Percentiles rank a stretch among this genome's conserved stretches.
Conservation (phyloP, 176 grass and related monocot species). For the Paspalum notatum region DNA sequence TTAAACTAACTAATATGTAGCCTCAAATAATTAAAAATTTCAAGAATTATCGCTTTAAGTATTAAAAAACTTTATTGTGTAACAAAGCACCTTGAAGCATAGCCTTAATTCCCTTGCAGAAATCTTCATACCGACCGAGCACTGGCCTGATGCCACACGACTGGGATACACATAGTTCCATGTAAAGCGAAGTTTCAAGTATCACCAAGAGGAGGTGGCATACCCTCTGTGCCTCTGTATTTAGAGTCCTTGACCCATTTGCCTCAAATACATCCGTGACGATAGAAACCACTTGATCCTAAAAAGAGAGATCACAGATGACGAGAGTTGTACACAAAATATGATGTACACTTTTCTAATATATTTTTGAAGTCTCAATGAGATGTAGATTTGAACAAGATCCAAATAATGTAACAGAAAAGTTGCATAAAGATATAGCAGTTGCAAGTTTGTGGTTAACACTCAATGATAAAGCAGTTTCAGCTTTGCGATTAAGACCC, state of each 20-base stretch:
- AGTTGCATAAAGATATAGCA: not conserved
- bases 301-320: slow-evolving; percentile 12
- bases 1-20: not conserved
- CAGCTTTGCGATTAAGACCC: not conserved
- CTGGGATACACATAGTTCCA: slow-evolving; percentile 85
- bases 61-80: no score
- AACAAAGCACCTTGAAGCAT: slow-evolving; percentile 63
- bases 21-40: no score
- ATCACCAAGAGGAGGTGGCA: slow-evolving; percentile 66
- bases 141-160: slow-evolving; percentile 86
- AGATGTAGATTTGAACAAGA: slow-evolving; percentile 21
- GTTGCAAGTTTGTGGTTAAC: not conserved
- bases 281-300: slow-evolving; percentile 93
- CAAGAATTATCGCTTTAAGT: no score
- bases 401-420: not conserved
- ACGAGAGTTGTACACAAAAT: not conserved
- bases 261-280: slow-evolving; percentile 67
- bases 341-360: no score
- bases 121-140: slow-evolving; percentile 80
- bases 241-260: slow-evolving; percentile 53
- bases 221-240: slow-evolving; percentile 46
- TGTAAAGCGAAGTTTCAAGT: slow-evolving; percentile 80
- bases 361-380: no score
- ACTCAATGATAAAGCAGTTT: no score
- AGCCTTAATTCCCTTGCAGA: slow-evolving; percentile 77